Evolutionary conservation across 2,329 filamentous ascomycete genomes (phyloP), one percentile per base, ranked within the genome.

Genomic region (Calonectria multiphialidica): DNA sequence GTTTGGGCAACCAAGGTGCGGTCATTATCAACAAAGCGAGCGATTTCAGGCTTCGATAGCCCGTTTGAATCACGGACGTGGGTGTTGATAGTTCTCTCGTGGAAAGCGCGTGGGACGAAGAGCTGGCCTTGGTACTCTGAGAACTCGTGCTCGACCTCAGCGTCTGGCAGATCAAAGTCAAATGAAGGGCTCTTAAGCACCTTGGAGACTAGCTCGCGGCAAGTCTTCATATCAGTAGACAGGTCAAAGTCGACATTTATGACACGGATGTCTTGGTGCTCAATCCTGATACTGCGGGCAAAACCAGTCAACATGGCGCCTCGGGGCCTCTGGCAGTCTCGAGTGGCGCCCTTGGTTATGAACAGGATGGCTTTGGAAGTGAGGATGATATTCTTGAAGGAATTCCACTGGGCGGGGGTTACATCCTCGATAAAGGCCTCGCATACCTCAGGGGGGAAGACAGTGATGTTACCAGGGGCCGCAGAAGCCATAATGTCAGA

Each of bases 371-470:
- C 65, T 42, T 67, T 67, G 28, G 65, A 67, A 40, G 65, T 21
- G n/a, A 67, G 42, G 15, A 67, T n/a, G 10, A 21, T 55, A 18
- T 30, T 67, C 53, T 67, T 67, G 53, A 67, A 67, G 15, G 50
- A 55, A 21, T 67, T 42, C 65, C 65, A 67, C 18, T 55, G 25
- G 23, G 25, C 47, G 6, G 65, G 42, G 42, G 28, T 49, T n/a
- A 67, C 65, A n/a, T 67, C 65, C 7, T 67, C 65, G 21, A 67
- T 67, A 18, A 67, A 67, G 5, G 65, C 50, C 33, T 67, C 65
- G 9, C 65, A 67, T 49, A 67, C 65, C 53, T 67, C 65, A 18
- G 65, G 65, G 49, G 65, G 65, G 53, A 67, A 67, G 65, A 67
- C 42, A 40, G 50, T 47, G 42, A 67, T 67, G 50, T 44, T 55